Evolutionary conservation across 129 eudicot genomes (phyloP), one percentile per base, ranked within the genome.

Genomic region (Helianthus annuus): DNA sequence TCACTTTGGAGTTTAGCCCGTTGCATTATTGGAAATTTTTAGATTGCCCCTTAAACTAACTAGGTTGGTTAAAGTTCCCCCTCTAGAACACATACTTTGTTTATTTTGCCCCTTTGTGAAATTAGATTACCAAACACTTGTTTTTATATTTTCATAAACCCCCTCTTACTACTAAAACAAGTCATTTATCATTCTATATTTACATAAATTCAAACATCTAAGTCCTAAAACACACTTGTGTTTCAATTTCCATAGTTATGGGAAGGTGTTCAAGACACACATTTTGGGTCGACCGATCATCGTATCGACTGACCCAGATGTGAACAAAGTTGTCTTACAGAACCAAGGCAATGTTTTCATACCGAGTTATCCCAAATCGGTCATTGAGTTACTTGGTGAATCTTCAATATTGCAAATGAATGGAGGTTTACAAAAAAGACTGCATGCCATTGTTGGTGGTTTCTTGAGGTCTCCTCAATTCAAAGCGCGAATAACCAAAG

Each of bases 241-340:
- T 52, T 69, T 77, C 57, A 24, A 49, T 13, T 53, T 49, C 66
- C 27, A 55, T 78, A 94, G 99, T 75, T 90, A 90, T 51, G 99
- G 99, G 63, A 79, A 86, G 71, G 99, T 94, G 72, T 94, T 94
- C 82, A 88, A 69, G 78, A 94, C 97, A 16, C 86, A 94, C 73
- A 80, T 94, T 60, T 48, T 94, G 75, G 99, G 99, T 46, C 86
- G 86, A 51, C 86, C 96, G 1, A 87, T 90, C 9, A 83, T 94
- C 38, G 99, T 86, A 15, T 94, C 99, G 17, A 94, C 99, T 1
- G 97, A 94, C 66, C 88, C 97, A 1, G 97, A 90, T 2, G 92
- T 94, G 79, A 94, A 94, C 86, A 94, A 83, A 62, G 74, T 79
- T 29, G 80, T 94, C 9, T 78, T 94, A 66, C 96, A 82, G 64